Evolutionary conservation across 1,284 basidiomycete genomes (phyloP).

Genomic region (Lentinula novae-zelandiae): DNA sequence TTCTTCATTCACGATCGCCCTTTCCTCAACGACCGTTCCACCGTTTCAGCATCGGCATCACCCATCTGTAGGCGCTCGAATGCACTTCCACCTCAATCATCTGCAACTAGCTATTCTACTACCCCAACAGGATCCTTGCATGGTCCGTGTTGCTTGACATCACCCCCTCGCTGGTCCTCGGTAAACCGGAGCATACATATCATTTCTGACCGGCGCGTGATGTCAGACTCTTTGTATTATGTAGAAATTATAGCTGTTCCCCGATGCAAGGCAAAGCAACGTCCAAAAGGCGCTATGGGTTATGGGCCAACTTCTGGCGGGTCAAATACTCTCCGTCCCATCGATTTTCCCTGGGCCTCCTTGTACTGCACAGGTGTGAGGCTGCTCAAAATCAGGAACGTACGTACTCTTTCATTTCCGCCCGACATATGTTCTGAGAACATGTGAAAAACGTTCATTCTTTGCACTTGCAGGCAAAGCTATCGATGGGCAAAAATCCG

Average conservation of each 20-base stretch:
- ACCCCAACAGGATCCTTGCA: background rate
- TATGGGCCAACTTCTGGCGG: background rate
- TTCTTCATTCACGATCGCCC: conserved; percentile 2
- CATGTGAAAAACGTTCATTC: background rate
- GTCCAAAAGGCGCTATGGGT: conserved; percentile 6
- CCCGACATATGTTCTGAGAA: background rate
- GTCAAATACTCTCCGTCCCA: background rate
- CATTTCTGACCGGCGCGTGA: conserved; percentile 1
- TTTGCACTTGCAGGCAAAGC: background rate
- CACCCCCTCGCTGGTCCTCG: conserved; percentile 5
- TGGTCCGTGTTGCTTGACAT: conserved; percentile 2
- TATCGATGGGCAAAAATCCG: conserved; percentile 5
- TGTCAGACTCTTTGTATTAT: background rate
- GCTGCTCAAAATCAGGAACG: background rate
- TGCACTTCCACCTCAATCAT: background rate
- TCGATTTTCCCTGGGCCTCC: conserved; percentile 7
- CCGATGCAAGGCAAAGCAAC: conserved; percentile 1
- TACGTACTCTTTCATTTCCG: background rate
- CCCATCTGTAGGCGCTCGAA: background rate
- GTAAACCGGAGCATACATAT: conserved; percentile 4
- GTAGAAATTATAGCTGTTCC: background rate
- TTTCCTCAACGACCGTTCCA: background rate
- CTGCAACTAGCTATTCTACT: background rate
- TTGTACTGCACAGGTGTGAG: background rate
- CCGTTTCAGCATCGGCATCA: background rate